phyloP scores from a whole-genome alignment of 164 flowering plant genomes.

The Piper longum region DNA sequence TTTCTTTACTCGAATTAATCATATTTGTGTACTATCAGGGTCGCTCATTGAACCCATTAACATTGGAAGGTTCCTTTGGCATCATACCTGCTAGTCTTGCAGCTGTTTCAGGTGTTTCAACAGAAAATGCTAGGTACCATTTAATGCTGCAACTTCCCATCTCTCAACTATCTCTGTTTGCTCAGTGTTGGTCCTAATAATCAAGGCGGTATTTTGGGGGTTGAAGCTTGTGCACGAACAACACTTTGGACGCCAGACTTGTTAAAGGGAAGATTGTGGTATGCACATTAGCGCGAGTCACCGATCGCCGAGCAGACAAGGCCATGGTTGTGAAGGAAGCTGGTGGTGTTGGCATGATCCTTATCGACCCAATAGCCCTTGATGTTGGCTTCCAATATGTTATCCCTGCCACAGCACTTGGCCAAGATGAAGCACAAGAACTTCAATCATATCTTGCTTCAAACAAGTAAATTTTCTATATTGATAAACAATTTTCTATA shows the following conservation, averaged over 20 bases:
- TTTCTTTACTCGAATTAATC: too few relatives aligned
- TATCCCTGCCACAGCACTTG: conserved; percentile 6
- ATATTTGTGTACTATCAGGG: conserved; percentile 1
- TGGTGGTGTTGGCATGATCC: conserved; percentile 11
- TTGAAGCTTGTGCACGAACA: conserved; percentile 12
- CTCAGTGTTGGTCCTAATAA: too few relatives aligned
- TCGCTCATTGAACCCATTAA: conserved; percentile 5
- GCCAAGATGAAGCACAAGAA: conserved; percentile 2
- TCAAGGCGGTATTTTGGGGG: background rate
- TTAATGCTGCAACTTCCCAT: background rate
- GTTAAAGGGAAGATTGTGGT: conserved; percentile 19
- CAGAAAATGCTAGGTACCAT: conserved; percentile 5
- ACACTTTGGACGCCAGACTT: conserved; percentile 8
- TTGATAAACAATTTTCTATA: background rate
- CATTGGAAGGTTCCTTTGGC: conserved; percentile 2
- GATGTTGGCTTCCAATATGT: conserved; percentile 11
- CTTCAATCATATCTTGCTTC: conserved; percentile 4
- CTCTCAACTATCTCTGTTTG: too few relatives aligned
- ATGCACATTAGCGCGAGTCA: conserved; percentile 4
- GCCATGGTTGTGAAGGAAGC: conserved; percentile 3
- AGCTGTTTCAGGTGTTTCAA: conserved; percentile 3
- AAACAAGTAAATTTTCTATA: conserved; percentile 3
- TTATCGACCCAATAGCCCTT: conserved; percentile 6
- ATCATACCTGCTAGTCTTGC: conserved; percentile 5
- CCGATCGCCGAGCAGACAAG: conserved; percentile 1